A percentile compares a stretch with the other conserved stretches of the same genome.
phyloP scores from a whole-genome alignment of 345 rosid genomes.

The Euphorbia peplus region DNA sequence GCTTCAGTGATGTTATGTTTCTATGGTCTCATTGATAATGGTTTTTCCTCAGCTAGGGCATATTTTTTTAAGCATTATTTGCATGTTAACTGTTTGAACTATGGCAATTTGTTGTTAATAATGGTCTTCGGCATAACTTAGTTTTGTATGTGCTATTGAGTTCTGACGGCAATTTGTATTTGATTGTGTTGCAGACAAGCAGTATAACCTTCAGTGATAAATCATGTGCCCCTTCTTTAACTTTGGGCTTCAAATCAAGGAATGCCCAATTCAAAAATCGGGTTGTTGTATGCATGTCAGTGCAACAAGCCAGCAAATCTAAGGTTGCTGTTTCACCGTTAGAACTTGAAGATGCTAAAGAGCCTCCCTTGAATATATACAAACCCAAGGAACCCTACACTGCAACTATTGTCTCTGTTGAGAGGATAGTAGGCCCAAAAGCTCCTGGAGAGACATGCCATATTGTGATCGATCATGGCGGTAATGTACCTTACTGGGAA shows the following conservation, averaged over 20 bases:
- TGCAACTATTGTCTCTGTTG: conserved; percentile 87
- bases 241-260: conserved; percentile 44
- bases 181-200: conserved; percentile 49
- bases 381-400: conserved; percentile 92
- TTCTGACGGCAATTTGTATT: conserved; percentile 9
- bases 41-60: too few relatives aligned
- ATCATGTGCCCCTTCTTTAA: conserved; percentile 45
- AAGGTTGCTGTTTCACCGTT: conserved; percentile 76
- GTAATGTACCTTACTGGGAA: conserved; percentile 98
- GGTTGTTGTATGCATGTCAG: conserved; percentile 67
- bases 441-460: conserved; percentile 99
- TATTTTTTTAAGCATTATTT: too few relatives aligned
- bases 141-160: neutral
- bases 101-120: too few relatives aligned
- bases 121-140: neutral
- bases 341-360: conserved; percentile 67
- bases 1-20: too few relatives aligned
- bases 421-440: conserved; percentile 84
- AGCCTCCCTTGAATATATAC: conserved; percentile 67
- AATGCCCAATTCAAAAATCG: conserved; percentile 31
- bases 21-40: too few relatives aligned
- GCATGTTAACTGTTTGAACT: too few relatives aligned
- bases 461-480: conserved; percentile 87
- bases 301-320: conserved; percentile 71
- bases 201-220: conserved; percentile 50